phyloP scores from a whole-genome alignment of 495 filamentous ascomycete genomes.

The Cryomyces minteri region DNA sequence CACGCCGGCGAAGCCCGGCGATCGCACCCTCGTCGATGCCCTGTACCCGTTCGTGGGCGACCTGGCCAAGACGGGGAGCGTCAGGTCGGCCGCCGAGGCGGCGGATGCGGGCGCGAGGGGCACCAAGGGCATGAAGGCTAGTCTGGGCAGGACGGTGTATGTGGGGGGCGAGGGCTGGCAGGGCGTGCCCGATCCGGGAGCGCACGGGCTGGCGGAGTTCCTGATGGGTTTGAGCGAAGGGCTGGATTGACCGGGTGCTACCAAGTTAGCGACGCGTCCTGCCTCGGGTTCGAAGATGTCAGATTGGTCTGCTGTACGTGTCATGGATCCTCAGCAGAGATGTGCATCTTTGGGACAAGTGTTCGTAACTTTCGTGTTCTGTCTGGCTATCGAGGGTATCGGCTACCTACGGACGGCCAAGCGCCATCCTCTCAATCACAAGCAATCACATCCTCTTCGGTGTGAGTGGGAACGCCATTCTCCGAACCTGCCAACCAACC shows the following conservation, averaged over 20 bases:
- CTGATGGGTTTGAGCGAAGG: slow-evolving; percentile 56
- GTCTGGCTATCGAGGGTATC: too few relatives aligned
- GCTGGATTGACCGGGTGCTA: slow-evolving; percentile 8
- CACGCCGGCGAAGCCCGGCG: slow-evolving; percentile 77
- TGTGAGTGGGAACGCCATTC: too few relatives aligned
- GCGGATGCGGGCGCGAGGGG: slow-evolving; percentile 57
- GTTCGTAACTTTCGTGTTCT: too few relatives aligned
- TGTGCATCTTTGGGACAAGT: too few relatives aligned
- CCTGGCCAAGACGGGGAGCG: slow-evolving; percentile 40
- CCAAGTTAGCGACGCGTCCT: too few relatives aligned
- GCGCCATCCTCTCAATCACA: too few relatives aligned
- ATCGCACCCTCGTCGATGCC: slow-evolving; percentile 83
- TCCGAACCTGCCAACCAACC: too few relatives aligned
- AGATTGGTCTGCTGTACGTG: too few relatives aligned
- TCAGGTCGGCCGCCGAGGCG: slow-evolving; percentile 54
- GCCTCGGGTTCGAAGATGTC: too few relatives aligned
- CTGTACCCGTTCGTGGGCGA: slow-evolving; percentile 70
- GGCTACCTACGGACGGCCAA: too few relatives aligned
- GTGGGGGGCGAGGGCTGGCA: slow-evolving; percentile 68
- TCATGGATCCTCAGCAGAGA: too few relatives aligned
- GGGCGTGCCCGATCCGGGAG: slow-evolving; percentile 81
- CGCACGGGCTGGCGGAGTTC: slow-evolving; percentile 66
- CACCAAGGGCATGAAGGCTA: slow-evolving; percentile 84
- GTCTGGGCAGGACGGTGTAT: slow-evolving; percentile 76
- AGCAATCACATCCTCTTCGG: too few relatives aligned